Evolutionary conservation across 2,329 filamentous ascomycete genomes (phyloP).

Genomic region (Beauveria sp.): DNA sequence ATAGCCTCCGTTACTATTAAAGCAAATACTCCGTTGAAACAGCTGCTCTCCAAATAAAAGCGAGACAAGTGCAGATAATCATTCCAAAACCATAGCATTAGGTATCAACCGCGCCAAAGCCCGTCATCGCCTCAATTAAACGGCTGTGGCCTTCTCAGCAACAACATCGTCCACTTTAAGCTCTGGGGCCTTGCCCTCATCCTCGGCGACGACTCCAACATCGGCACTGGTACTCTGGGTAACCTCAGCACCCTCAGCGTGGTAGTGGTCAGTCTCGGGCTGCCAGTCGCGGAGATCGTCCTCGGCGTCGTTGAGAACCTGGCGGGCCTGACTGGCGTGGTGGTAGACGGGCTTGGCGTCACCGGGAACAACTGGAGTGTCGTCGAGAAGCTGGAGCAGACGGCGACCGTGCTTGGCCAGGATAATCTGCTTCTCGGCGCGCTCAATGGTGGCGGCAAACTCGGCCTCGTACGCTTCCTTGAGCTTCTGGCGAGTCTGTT

Average conservation of each 20-base stretch:
- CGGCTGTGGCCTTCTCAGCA: background rate
- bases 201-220: background rate
- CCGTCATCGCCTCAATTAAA: background rate
- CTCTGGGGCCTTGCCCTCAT: background rate
- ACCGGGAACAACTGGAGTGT: slow-evolving; percentile 81
- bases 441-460: slow-evolving; percentile 85
- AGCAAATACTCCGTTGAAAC: slow-evolving; percentile 9
- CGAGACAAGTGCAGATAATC: background rate
- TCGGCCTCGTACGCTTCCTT: slow-evolving; percentile 90
- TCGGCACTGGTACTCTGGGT: background rate
- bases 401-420: slow-evolving; percentile 85
- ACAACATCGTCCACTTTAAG: background rate
- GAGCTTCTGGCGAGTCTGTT: slow-evolving; percentile 84
- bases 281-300: slow-evolving; percentile 76
- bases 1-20: background rate
- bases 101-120: slow-evolving; percentile 6
- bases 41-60: background rate
- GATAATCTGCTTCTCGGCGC: slow-evolving; percentile 93
- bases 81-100: background rate
- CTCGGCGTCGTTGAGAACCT: slow-evolving; percentile 88
- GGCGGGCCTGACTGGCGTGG: slow-evolving; percentile 59
- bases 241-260: background rate
- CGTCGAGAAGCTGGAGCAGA: slow-evolving; percentile 78
- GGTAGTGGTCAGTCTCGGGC: slow-evolving; percentile 31
- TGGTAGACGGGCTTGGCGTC: slow-evolving; percentile 66